phyloP scores from a whole-genome alignment of 495 filamentous ascomycete species.

The Letharia columbiana region DNA sequence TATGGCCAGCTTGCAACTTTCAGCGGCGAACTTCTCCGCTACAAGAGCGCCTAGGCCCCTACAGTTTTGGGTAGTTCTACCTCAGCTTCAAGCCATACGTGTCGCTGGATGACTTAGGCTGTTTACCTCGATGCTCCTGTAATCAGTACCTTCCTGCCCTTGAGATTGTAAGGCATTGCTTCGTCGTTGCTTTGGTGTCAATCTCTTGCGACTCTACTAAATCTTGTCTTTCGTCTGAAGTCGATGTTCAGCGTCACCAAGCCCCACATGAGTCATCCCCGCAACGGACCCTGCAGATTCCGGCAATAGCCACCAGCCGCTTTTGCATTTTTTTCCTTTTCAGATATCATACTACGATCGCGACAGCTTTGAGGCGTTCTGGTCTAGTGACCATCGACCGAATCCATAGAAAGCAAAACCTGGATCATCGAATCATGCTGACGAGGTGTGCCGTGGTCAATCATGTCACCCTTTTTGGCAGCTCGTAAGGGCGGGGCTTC shows the following conservation, averaged over 20 bases:
- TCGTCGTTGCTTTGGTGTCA: background rate
- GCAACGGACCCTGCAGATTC: conserved; percentile 1
- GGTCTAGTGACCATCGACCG: background rate
- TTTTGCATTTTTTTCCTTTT: background rate
- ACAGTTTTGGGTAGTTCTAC: conserved; percentile 5
- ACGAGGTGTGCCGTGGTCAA: background rate
- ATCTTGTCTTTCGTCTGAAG: background rate
- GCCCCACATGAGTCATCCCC: background rate
- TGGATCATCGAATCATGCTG: background rate
- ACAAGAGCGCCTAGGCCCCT: conserved; percentile 61
- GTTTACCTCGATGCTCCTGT: conserved; percentile 58
- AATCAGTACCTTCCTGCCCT: conserved; percentile 55
- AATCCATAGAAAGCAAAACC: background rate
- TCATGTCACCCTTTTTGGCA: conserved; percentile 15
- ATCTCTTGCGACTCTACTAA: background rate
- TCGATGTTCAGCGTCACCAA: background rate
- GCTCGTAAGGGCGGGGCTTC: conserved; percentile 13
- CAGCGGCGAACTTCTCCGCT: conserved; percentile 54
- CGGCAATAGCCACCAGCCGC: background rate
- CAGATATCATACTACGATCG: background rate
- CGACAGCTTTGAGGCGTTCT: background rate
- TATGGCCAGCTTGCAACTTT: conserved; percentile 60
- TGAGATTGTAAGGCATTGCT: conserved; percentile 54
- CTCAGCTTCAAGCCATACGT: background rate
- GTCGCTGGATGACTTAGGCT: background rate